phyloP scores from a whole-genome alignment of 2,329 filamentous ascomycete species.

The Colletotrichum tanaceti region DNA sequence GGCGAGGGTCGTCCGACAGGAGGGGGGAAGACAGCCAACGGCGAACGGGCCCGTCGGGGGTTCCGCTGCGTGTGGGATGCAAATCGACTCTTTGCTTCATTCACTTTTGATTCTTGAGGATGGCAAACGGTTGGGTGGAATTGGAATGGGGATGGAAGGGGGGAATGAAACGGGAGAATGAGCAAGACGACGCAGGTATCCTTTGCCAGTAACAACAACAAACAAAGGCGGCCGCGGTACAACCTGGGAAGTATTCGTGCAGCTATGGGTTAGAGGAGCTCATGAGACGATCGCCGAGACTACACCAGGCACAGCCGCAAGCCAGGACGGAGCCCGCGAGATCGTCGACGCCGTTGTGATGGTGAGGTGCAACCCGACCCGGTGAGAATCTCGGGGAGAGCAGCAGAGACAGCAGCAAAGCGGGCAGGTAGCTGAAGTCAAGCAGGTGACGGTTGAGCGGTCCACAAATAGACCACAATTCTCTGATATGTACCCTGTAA shows the following conservation, averaged over 20 bases:
- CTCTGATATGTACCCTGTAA: not conserved
- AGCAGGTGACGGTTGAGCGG: no score
- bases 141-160: not conserved
- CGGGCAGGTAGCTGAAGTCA: no score
- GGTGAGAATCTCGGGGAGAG: not conserved
- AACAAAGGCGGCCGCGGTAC: not conserved
- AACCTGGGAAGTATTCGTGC: not conserved
- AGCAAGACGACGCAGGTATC: not conserved
- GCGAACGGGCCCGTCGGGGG: slow-evolving; percentile 1
- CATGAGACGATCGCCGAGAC: not conserved
- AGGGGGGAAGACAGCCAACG: not conserved
- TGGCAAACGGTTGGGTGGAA: not conserved
- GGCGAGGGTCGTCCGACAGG: not conserved
- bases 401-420: not conserved
- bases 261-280: not conserved
- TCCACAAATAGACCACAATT: slow-evolving; percentile 30
- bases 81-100: no score
- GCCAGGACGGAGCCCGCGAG: not conserved
- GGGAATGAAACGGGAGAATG: not conserved
- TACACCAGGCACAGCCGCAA: not conserved
- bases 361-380: not conserved
- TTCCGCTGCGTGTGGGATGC: not conserved
- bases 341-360: not conserved
- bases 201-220: slow-evolving; percentile 2
- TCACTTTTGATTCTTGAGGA: no score